These are phyloP conservation scores for Alternaria tenuissima DNA, from an alignment of 2,329 filamentous ascomycete genomes.

Conservation along the genomic window DNA sequence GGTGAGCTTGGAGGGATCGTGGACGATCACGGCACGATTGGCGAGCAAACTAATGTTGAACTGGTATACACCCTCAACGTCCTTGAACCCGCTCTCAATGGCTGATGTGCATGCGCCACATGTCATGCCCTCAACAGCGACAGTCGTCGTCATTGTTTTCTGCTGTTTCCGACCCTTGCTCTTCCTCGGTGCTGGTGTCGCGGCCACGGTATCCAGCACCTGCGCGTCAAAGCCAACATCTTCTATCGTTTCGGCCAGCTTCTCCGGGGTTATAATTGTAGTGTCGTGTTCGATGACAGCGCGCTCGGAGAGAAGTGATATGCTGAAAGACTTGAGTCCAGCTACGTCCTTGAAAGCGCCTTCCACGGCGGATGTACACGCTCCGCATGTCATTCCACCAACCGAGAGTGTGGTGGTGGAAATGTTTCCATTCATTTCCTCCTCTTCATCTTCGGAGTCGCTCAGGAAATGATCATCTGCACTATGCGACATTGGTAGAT, in stretches of 20 bases:
- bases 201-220: constrained; percentile 73
- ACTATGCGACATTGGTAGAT: constrained; percentile 66
- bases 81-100: constrained; percentile 82
- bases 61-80: constrained; percentile 77
- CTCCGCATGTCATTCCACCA: constrained; percentile 90
- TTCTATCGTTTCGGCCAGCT: constrained; percentile 67
- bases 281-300: constrained; percentile 85
- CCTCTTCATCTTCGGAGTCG: constrained; percentile 48
- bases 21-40: constrained; percentile 87
- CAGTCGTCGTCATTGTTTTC: constrained; percentile 74
- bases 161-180: constrained; percentile 52
- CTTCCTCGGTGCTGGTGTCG: constrained; percentile 42
- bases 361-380: constrained; percentile 86
- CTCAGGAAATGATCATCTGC: constrained; percentile 47
- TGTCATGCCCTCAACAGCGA: constrained; percentile 96
- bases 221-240: constrained; percentile 81
- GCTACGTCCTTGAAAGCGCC: constrained; percentile 77
- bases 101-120: constrained; percentile 96
- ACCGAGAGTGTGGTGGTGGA: constrained; percentile 76
- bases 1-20: constrained; percentile 75
- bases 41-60: constrained; percentile 96
- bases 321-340: constrained; percentile 78
- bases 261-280: constrained; percentile 59
- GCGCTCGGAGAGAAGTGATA: constrained; percentile 83
- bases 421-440: constrained; percentile 50